phyloP scores from a whole-genome alignment of 805 yeast species.

The Kodamaea neixiangensis region DNA sequence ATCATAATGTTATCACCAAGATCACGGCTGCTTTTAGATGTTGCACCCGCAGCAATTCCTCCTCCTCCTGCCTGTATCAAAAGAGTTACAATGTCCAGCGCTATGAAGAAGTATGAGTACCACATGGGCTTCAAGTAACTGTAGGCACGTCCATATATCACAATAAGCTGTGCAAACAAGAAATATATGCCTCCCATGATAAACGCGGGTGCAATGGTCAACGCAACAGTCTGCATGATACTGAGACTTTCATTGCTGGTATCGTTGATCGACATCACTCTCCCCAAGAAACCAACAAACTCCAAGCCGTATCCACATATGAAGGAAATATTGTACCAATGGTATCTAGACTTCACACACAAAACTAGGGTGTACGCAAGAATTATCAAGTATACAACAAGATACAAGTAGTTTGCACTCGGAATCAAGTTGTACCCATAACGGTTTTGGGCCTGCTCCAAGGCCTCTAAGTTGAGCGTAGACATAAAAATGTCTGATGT shows the following conservation, averaged over 20 bases:
- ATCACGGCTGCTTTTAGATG: constrained; percentile 16
- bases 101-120: constrained; percentile 17
- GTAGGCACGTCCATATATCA: constrained; percentile 11
- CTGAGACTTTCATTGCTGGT: constrained; percentile 2
- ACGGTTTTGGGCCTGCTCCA: constrained; percentile 29
- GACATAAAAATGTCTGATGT: constrained; percentile 35
- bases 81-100: constrained; percentile 15
- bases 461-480: constrained; percentile 31
- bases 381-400: constrained; percentile 13
- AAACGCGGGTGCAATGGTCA: constrained; percentile 17
- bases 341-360: constrained; percentile 19
- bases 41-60: constrained; percentile 15
- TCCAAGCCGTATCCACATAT: constrained; percentile 13
- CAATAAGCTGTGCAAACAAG: constrained; percentile 14
- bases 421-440: constrained; percentile 9
- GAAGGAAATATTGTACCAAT: constrained; percentile 20
- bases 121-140: constrained; percentile 15
- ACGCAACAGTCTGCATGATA: constrained; percentile 11
- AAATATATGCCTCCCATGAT: constrained; percentile 17
- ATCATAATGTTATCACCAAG: constrained; percentile 24
- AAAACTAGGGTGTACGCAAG: constrained; percentile 15
- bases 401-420: constrained; percentile 18
- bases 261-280: constrained; percentile 10
- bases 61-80: constrained; percentile 25
- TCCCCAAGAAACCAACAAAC: constrained; percentile 14